Evolutionary conservation across 2,329 filamentous ascomycete genomes (phyloP), one percentile per base, ranked within the genome.

Genomic region (Tolypocladium pustulatum): DNA sequence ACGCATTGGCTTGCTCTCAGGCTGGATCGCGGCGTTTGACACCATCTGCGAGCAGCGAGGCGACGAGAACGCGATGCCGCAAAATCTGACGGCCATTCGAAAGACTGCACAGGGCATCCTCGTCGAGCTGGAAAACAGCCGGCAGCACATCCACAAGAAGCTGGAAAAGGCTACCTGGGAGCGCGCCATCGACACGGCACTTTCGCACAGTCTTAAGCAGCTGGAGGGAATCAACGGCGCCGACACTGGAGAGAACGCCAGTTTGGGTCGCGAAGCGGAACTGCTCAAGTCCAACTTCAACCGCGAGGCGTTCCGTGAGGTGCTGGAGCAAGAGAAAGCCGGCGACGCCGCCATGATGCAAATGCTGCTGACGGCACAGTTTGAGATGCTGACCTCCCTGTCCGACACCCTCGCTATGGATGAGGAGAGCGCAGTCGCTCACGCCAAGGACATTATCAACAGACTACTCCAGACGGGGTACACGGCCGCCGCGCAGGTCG

Each of bases 11-110:
- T 79, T 96, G 61, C 80, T 99, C n/a, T 92, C 89, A 4, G 87
- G 88, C 1, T 99, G 94, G 94, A 88, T 97, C 59, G 89, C 89
- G 1, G 91, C 91, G 2, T 99, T 97, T 66, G 93, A 97, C 62
- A 79, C 82, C 1, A 83, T 95, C 3, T 93, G 88, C 65, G 90
- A 91, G 43, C 80, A 80, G 54, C 81, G 86, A 22, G 67, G 65
- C 0, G 70, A 68, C 0, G 66, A 69, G 57, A 82, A 85, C 25
- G 87, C 81, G 0, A 85, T 87, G 81, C 84, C 91, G 1, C 75
- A 81, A 37, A 89, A 85, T 64, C 75, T 96, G 52, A 73, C 80
- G 3, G 82, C 88, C 0, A 89, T 97, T 76, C 86, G 91, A 59
- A 95, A 93, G 72, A 92, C 90, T 1, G 93, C 93, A 0, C 85